phyloP scores from a whole-genome alignment of 768 basidiomycete genomes.

The Boletus huronensis region DNA sequence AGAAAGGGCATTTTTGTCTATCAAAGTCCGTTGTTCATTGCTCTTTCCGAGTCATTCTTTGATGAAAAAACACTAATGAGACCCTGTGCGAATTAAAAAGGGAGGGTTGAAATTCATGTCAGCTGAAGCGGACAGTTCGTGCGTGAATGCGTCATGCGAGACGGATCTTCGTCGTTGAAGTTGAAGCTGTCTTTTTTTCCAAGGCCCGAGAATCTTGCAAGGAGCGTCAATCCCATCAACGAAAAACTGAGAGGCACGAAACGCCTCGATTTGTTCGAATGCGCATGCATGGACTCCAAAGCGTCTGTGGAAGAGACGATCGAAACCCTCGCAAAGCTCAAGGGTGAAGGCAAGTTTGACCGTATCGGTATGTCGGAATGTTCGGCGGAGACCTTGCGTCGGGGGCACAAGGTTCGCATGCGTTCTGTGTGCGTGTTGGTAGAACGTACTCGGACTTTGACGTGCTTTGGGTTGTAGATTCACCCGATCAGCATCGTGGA shows the following conservation, averaged over 20 bases:
- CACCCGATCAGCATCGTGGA: slow-evolving; percentile 58
- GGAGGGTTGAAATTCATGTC: slow-evolving; percentile 2
- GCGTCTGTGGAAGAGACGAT: slow-evolving; percentile 45
- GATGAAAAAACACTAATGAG: background rate
- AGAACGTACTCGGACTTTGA: background rate
- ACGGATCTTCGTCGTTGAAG: slow-evolving; percentile 19
- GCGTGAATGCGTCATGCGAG: slow-evolving; percentile 1
- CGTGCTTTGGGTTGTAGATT: slow-evolving; percentile 32
- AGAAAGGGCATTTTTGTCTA: slow-evolving; percentile 31
- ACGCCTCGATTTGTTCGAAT: slow-evolving; percentile 57
- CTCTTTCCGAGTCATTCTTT: background rate
- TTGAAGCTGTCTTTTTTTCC: background rate
- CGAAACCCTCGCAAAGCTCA: slow-evolving; percentile 39
- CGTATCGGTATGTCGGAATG: slow-evolving; percentile 58
- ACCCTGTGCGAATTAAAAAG: background rate
- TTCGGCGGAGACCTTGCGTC: slow-evolving; percentile 44
- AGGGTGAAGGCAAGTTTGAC: slow-evolving; percentile 30
- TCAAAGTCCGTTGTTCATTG: slow-evolving; percentile 31
- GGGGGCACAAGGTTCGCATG: slow-evolving; percentile 21
- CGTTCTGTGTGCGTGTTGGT: background rate
- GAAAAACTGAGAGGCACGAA: slow-evolving; percentile 47
- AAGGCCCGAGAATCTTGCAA: slow-evolving; percentile 40
- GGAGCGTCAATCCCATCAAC: slow-evolving; percentile 43
- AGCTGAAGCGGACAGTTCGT: slow-evolving; percentile 24
- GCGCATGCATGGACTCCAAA: slow-evolving; percentile 43